A percentile compares a stretch with the other conserved stretches of the same genome.
phyloP scores from a whole-genome alignment of 2,329 filamentous ascomycete species.

The Huntiella abstrusa region DNA sequence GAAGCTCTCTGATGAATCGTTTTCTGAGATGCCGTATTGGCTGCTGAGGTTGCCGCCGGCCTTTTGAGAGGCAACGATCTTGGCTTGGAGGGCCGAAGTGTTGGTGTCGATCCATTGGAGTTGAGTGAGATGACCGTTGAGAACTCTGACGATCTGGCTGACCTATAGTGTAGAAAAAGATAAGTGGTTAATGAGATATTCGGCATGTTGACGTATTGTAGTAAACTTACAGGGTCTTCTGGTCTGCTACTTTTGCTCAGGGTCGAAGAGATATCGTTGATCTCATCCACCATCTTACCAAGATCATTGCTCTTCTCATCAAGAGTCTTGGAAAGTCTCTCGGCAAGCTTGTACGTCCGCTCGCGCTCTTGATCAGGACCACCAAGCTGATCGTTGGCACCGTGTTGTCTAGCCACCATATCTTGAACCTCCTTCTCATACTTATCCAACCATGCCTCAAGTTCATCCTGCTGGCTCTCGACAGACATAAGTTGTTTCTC shows the following conservation, averaged over 20 bases:
- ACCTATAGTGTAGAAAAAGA: conserved; percentile 32
- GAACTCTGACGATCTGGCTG: conserved; percentile 84
- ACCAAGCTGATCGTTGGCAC: conserved; percentile 55
- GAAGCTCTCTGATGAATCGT: conserved; percentile 69
- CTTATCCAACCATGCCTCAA: conserved; percentile 70
- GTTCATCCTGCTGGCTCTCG: conserved; percentile 81
- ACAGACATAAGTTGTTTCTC: conserved; percentile 79
- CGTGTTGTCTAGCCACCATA: conserved; percentile 63
- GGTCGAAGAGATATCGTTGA: conserved; percentile 79
- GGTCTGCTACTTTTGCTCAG: conserved; percentile 78
- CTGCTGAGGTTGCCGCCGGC: conserved; percentile 43
- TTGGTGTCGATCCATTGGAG: conserved; percentile 87
- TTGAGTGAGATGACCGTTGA: conserved; percentile 82
- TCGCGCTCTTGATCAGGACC: conserved; percentile 93
- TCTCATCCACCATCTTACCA: conserved; percentile 92
- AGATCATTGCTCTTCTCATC: conserved; percentile 90
- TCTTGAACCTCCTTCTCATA: conserved; percentile 87
- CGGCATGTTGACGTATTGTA: background rate
- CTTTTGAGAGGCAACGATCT: conserved; percentile 69
- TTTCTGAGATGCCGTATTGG: conserved; percentile 40
- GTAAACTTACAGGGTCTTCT: conserved; percentile 58
- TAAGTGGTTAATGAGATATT: conserved; percentile 3
- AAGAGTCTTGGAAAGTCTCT: conserved; percentile 76
- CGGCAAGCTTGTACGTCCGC: conserved; percentile 85
- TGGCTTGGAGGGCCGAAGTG: conserved; percentile 59